Conservation (phyloP, 2,329 filamentous ascomycete species). For the Penicillium freii region DNA sequence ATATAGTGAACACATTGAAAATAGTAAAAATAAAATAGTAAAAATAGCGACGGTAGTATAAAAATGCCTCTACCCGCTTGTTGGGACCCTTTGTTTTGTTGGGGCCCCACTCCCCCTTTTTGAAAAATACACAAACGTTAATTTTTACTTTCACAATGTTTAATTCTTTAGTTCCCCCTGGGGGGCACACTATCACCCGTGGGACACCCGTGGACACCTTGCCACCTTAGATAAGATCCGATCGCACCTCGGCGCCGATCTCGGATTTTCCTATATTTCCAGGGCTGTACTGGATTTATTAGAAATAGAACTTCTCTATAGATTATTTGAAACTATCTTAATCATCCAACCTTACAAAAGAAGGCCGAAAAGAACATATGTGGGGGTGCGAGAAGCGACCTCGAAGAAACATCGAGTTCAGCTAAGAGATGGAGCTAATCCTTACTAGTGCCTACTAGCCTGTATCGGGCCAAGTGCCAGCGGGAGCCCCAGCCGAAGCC, state of each 20-base stretch:
- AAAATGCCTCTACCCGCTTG: constrained; percentile 11
- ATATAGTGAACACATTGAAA: background rate
- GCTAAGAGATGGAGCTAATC: background rate
- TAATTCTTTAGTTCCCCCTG: constrained; percentile 1
- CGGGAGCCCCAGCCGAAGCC: background rate
- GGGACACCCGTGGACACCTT: background rate
- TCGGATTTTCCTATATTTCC: background rate
- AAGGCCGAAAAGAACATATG: too few relatives aligned
- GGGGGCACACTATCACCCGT: background rate
- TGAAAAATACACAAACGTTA: constrained; percentile 10
- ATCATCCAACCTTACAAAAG: background rate
- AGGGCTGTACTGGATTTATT: background rate
- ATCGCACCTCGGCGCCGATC: background rate
- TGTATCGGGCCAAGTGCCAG: background rate
- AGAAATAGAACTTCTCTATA: background rate
- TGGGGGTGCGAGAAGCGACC: background rate
- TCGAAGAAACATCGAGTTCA: background rate
- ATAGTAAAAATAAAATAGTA: too few relatives aligned
- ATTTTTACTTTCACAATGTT: background rate
- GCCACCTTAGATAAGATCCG: constrained; percentile 14
- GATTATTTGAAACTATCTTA: background rate
- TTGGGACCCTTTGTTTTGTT: constrained; percentile 28
- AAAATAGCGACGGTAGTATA: background rate
- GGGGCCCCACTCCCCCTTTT: constrained; percentile 17
- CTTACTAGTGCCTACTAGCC: background rate